Base-by-base conservation (phyloP, 371 early-diverging fungal species). In the Mucor mucedo region DNA sequence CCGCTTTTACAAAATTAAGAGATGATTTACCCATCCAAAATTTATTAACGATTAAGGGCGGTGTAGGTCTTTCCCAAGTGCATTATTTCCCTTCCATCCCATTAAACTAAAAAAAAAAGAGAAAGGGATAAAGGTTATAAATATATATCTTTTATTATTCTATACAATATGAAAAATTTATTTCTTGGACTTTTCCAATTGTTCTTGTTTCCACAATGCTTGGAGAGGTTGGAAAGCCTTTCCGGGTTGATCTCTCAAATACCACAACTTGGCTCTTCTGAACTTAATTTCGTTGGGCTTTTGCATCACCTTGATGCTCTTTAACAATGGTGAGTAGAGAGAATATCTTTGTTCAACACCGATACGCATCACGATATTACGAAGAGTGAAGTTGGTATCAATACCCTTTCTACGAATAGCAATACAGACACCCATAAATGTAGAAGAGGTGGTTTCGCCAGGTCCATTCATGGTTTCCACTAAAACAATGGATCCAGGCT, bases 311-410 rank as follows among this genome's bases (percentile, higher is more conserved):
- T 88, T 82, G 71, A 94, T 87, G 39, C 79, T 78, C 75, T 92
- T 93, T 59, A 94, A 79, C 75, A 94, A 65, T n/a, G 95, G 95
- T 49, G 93, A 92, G 68, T 89, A 93, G 29, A 90, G 84, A 59
- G 83, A 82, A 62, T 87, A 94, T 61, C 88, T 83, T 73, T 89
- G 86, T 69, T 94, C 95, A 6, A 94, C 92, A 58, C 94, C 94
- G 40, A 92, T 85, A 69, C 89, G 91, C 65, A 91, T 74, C 29
- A 94, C 89, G 35, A 91, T 84, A 55, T 93, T 94, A 38, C 94
- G 87, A 69, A 94, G 80, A 0, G 89, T 91, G 55, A 94, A 87
- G 68, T 82, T 84, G 55, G 92, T 91, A 58, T 90, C 89, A 21
- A 92, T 75, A 9, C 92, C 93, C 58, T 88, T 85, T 69, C 93